phyloP scores from a whole-genome alignment of 2,329 filamentous ascomycete species.

The Exserohilum turcica region DNA sequence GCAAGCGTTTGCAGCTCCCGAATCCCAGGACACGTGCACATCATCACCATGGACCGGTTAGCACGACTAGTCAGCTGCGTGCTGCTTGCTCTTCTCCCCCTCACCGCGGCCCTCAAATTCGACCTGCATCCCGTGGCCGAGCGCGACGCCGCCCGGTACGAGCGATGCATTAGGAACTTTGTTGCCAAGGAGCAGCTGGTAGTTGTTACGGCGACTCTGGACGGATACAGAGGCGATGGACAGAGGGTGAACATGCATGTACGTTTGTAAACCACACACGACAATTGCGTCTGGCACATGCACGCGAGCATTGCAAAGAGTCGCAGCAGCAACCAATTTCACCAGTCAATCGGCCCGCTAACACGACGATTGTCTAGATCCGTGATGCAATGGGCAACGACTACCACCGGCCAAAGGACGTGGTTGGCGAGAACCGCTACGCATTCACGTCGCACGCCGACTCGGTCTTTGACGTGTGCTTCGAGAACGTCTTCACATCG shows the following conservation, averaged over 20 bases:
- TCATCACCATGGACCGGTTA: slow-evolving; percentile 44
- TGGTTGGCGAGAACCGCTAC: slow-evolving; percentile 88
- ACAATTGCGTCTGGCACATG: neutral
- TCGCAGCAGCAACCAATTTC: neutral
- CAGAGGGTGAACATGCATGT: slow-evolving; percentile 95
- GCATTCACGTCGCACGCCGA: slow-evolving; percentile 93
- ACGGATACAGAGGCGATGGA: slow-evolving; percentile 87
- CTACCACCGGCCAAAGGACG: slow-evolving; percentile 88
- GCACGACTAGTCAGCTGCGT: slow-evolving; percentile 39
- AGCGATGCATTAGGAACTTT: slow-evolving; percentile 96
- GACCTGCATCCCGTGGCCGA: slow-evolving; percentile 75
- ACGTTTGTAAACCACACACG: slow-evolving; percentile 46
- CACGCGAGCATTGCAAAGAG: neutral
- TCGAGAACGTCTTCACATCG: slow-evolving; percentile 76
- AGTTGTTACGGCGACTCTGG: slow-evolving; percentile 87
- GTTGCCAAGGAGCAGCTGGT: slow-evolving; percentile 90
- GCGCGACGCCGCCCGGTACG: slow-evolving; percentile 67
- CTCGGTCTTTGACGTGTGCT: slow-evolving; percentile 94
- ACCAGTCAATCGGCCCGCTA: slow-evolving; percentile 8
- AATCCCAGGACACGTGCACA: slow-evolving; percentile 19
- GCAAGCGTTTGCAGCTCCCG: slow-evolving; percentile 17
- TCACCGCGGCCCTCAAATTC: slow-evolving; percentile 80
- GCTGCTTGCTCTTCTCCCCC: slow-evolving; percentile 49
- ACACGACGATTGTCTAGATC: slow-evolving; percentile 65
- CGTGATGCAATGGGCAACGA: slow-evolving; percentile 95